Evolutionary conservation across 2,329 filamentous ascomycete species (phyloP), one percentile per base, ranked within the genome.

Genomic region (Fusarium veterinarium): DNA sequence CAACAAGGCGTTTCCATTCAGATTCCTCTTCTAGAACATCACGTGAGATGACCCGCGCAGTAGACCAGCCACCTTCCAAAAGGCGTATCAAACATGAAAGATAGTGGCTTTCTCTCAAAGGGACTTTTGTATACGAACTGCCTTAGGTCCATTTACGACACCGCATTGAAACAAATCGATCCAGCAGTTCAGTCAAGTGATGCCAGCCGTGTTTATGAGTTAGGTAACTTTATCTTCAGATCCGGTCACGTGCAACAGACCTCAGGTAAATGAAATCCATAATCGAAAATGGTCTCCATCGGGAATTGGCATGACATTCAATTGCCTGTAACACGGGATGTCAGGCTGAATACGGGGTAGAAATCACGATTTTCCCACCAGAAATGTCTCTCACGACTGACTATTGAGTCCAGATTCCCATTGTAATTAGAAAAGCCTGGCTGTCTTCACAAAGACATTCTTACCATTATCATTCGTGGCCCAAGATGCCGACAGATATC

Each of bases 391-490:
- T 46, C 42, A 42, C 57, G 57, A 49, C 71, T 74, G 66, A 69
- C 59, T 49, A 42, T 55, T 69, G 48, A 67, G 71, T 45, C 57
- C 62, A 37, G 64, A 61, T 59, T 55, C 65, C 60, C 38, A 53
- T 58, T 38, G 63, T 49, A 76, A 77, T 76, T 74, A 63, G 57
- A 46, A 33, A 48, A 13, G 13, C 62, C 66, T 40, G 62, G 61
- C 38, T 28, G 46, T 67, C 42, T 60, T 55, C 51, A 48, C 48
- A 40, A 42, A 60, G 11, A 56, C 31, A 38, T 56, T 48, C 59
- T 23, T 45, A 38, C 51, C 42, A 66, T 51, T 37, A 41, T 52
- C 60, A 35, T 63, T 40, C 56, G 60, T 28, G 45, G 45, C 37
- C 38, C 33, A 62, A 46, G 52, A 61, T 46, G 30, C 49, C 37